Evolutionary conservation across 2,329 filamentous ascomycete species (phyloP).

Genomic region (Neopestalotiopsis sp.): DNA sequence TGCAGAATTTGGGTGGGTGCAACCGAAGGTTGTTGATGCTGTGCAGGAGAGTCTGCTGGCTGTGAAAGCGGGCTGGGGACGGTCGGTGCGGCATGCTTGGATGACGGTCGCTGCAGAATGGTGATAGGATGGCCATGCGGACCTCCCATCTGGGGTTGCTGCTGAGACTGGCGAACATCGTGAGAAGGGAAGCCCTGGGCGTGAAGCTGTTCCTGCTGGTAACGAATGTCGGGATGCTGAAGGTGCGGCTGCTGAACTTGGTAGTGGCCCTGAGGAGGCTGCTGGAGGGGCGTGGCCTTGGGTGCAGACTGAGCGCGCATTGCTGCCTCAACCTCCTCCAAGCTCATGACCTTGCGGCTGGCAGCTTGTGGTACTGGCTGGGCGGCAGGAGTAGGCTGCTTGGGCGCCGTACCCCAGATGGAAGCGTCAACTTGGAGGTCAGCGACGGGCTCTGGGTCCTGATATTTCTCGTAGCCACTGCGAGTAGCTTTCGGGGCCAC

Average conservation of each 20-base stretch:
- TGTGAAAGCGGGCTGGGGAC: slow-evolving; percentile 39
- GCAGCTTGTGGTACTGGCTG: slow-evolving; percentile 28
- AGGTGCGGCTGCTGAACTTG: slow-evolving; percentile 32
- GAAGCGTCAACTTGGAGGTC: slow-evolving; percentile 92
- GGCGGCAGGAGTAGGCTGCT: slow-evolving; percentile 48
- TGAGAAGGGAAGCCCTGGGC: slow-evolving; percentile 29
- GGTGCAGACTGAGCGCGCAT: slow-evolving; percentile 71
- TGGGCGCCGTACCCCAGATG: slow-evolving; percentile 83
- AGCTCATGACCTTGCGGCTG: slow-evolving; percentile 83
- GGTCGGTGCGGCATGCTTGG: slow-evolving; percentile 39
- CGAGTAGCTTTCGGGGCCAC: slow-evolving; percentile 64
- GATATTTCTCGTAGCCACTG: slow-evolving; percentile 91
- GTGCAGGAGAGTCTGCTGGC: slow-evolving; percentile 29
- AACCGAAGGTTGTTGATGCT: slow-evolving; percentile 41
- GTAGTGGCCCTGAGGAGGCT: slow-evolving; percentile 37
- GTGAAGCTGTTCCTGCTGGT: slow-evolving; percentile 30
- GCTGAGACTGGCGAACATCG: slow-evolving; percentile 32
- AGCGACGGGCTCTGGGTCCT: slow-evolving; percentile 80
- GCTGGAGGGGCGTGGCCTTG: slow-evolving; percentile 37
- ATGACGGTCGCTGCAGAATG: slow-evolving; percentile 60
- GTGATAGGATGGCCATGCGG: slow-evolving; percentile 55
- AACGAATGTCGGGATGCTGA: slow-evolving; percentile 33
- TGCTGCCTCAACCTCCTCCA: slow-evolving; percentile 95
- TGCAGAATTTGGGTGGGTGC: slow-evolving; percentile 78
- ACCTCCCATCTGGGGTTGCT: slow-evolving; percentile 28